Conservation (phyloP, 768 basidiomycete genomes). For the Mycena filopes region DNA sequence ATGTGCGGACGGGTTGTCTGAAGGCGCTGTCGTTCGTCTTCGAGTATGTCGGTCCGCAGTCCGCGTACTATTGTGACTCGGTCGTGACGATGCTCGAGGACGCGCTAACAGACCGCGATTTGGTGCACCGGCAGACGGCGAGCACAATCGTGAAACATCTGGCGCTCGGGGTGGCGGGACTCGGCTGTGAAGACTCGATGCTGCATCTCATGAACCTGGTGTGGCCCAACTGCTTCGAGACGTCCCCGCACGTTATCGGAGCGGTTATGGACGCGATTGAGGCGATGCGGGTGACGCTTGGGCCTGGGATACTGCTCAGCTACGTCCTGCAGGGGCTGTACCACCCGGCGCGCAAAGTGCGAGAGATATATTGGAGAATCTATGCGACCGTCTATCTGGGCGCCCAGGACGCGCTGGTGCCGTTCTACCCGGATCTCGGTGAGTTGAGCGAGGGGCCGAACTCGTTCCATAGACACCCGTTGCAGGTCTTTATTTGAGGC, state of each 20-base stretch:
- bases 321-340: conserved; percentile 96
- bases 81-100: conserved; percentile 99
- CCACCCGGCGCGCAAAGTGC: conserved; percentile 96
- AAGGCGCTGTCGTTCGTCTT: conserved; percentile 99
- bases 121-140: conserved; percentile 98
- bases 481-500: conserved; percentile 83
- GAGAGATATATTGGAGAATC: conserved; percentile 97
- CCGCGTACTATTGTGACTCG: conserved; percentile 96
- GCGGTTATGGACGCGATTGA: conserved; percentile 99
- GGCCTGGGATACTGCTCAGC: conserved; percentile 91
- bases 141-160: conserved; percentile 99
- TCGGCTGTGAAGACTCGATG: conserved; percentile 98
- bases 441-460: conserved; percentile 94
- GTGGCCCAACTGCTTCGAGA: conserved; percentile 99
- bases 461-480: conserved; percentile 84
- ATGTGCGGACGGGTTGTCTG: conserved; percentile 98
- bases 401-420: conserved; percentile 90
- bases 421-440: conserved; percentile 92
- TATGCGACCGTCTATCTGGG: conserved; percentile 97
- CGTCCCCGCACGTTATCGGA: conserved; percentile 97
- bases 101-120: conserved; percentile 96
- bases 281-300: conserved; percentile 95
- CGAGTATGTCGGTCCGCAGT: conserved; percentile 98
- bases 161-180: conserved; percentile 94
- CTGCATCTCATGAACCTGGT: conserved; percentile 97